Conservation (phyloP, 2,329 filamentous ascomycete species). For the Cladophialophora chaetospira region DNA sequence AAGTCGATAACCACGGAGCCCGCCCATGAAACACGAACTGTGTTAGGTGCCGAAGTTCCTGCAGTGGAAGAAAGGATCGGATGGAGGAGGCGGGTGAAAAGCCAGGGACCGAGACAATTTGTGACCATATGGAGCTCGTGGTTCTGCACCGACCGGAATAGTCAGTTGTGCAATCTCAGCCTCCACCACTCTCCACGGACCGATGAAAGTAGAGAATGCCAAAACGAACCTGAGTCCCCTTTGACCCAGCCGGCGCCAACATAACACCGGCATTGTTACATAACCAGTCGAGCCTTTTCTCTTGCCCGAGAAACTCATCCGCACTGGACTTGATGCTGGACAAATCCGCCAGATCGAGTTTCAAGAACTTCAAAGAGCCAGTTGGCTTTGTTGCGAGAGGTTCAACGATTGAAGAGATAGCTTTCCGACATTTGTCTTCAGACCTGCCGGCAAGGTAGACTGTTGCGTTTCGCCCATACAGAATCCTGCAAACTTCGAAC, state of each 20-base stretch:
- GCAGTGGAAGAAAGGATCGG: constrained; percentile 38
- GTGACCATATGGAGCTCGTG: constrained; percentile 43
- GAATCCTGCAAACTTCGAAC: constrained; percentile 54
- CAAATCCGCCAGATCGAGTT: constrained; percentile 35
- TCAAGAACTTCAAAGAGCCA: constrained; percentile 39
- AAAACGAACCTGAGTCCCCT: constrained; percentile 28
- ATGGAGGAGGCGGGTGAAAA: constrained; percentile 42
- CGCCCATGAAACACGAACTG: constrained; percentile 39
- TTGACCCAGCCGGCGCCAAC: constrained; percentile 32
- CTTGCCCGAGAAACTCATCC: constrained; percentile 29
- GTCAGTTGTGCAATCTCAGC: too few relatives aligned
- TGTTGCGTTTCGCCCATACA: constrained; percentile 57
- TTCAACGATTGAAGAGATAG: constrained; percentile 9
- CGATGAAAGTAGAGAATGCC: constrained; percentile 23
- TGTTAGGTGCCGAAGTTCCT: constrained; percentile 23
- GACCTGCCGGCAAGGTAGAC: constrained; percentile 30
- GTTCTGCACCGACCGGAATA: constrained; percentile 27
- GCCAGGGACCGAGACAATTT: constrained; percentile 41
- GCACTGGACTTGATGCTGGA: constrained; percentile 31
- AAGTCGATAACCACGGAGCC: constrained; percentile 17
- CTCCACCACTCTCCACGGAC: too few relatives aligned
- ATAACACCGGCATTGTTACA: constrained; percentile 37
- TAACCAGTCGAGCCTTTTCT: constrained; percentile 37
- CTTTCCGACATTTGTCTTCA: constrained; percentile 12
- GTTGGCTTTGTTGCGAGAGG: not conserved